Percentiles rank a stretch among this genome's conserved stretches.
phyloP scores from a whole-genome alignment of 345 rosid genomes.

The Boechera stricta region DNA sequence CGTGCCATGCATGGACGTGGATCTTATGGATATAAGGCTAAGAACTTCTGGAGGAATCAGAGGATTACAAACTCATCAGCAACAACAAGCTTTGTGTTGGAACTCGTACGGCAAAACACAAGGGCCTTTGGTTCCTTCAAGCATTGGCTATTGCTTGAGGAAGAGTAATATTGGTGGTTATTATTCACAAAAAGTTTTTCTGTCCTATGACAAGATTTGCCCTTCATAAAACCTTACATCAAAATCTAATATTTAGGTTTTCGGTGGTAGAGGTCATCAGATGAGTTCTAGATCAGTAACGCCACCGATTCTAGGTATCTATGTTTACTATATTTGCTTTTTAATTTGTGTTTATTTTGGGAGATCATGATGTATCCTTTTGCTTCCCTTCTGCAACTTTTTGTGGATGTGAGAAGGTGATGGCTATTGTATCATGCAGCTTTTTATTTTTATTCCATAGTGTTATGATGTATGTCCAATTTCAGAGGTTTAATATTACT shows the following conservation, averaged over 20 bases:
- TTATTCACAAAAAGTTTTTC: constrained; percentile 42
- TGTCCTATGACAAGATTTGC: constrained; percentile 64
- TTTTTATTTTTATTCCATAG: constrained; percentile 9
- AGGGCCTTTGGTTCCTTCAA: constrained; percentile 78
- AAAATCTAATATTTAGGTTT: not conserved
- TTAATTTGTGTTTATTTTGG: not conserved
- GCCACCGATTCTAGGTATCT: constrained; percentile 22
- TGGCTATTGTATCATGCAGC: constrained; percentile 39
- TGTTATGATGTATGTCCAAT: constrained; percentile 26
- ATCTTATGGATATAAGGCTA: constrained; percentile 64
- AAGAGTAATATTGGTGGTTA: constrained; percentile 47
- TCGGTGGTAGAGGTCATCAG: not conserved
- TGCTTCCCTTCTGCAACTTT: constrained; percentile 57
- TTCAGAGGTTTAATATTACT: constrained; percentile 19
- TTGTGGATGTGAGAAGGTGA: constrained; percentile 59
- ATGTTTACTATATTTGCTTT: constrained; percentile 6
- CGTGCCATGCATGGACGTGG: constrained; percentile 76
- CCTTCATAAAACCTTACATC: constrained; percentile 17
- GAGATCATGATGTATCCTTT: constrained; percentile 8
- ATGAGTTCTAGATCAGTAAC: constrained; percentile 4
- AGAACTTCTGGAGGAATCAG: constrained; percentile 51
- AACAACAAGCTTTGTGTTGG: constrained; percentile 64
- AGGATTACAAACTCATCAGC: constrained; percentile 49
- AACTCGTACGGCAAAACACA: constrained; percentile 83
- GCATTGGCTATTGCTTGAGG: constrained; percentile 74